Base-by-base conservation (phyloP, 768 basidiomycete species). In the Termitomyces sp. region DNA sequence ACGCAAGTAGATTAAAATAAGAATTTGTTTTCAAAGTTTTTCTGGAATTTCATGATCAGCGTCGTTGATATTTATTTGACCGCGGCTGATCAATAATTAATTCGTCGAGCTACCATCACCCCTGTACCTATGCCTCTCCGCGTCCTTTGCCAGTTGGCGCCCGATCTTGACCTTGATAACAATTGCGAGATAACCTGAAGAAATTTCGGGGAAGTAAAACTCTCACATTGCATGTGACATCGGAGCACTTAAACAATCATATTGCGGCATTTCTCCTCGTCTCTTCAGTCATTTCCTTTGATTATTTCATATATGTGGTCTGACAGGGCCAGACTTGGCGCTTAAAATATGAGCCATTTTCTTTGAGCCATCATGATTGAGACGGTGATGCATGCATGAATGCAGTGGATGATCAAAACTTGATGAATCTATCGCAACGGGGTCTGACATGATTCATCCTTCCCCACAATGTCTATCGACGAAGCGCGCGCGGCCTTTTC, bases 361-460 rank as follows among this genome's bases (percentile, higher is more conserved):
- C 52, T 44, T 47, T 58, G 38, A 20, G 46, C 40, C 58, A 58
- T 58, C 52, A 58, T 58, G 58, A 58, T 58, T 52, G 54, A n/a
- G 40, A 20, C 38, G 40, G 50, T 53, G 45, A 58, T 58, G 52
- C 35, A 33, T 43, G 22, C 43, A 42, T 22, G 42, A 33, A 30
- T 8, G n/a, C n/a, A 53, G 26, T 35, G 22, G 43, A 22, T 24
- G 3, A 58, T 53, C 52, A 53, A 58, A 53, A 52, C 35, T 53
- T 57, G 50, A 45, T 53, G 42, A 45, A 50, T 35, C 30, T 52
- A 38, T 22, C 14, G 57, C 35, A 36, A 12, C 35, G 43, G 57
- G 47, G 22, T 45, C 5, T 13, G n/a, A 42, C n/a, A 12, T 40
- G 38, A 3, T 20, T 20, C 38, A 20, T 20, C 3, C 40, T 20